Evolutionary conservation across 164 flowering plant genomes (phyloP).

Genomic region (Warburgia ugandensis): DNA sequence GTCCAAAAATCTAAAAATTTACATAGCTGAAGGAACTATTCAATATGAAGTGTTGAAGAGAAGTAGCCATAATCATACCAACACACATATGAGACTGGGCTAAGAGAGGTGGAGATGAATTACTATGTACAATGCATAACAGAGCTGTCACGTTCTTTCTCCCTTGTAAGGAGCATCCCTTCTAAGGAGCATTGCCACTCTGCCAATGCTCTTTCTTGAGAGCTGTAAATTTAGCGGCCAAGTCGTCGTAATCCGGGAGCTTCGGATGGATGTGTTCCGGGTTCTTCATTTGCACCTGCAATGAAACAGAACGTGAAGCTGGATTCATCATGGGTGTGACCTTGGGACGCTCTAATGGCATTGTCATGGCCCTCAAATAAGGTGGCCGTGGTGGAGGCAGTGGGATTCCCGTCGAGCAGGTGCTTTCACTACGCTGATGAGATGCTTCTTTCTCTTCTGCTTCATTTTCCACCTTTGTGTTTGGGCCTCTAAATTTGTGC

Average conservation of each 20-base stretch:
- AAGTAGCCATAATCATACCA: too few species aligned
- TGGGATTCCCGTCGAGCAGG: conserved; percentile 8
- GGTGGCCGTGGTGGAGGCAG: conserved; percentile 16
- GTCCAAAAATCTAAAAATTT: too few species aligned
- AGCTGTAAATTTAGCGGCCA: conserved; percentile 56
- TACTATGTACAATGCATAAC: too few species aligned
- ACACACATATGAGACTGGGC: too few species aligned
- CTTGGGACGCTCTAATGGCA: conserved; percentile 46
- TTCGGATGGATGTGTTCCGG: conserved; percentile 66
- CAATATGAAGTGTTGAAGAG: too few species aligned
- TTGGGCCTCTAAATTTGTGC: not conserved
- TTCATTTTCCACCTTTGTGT: not conserved
- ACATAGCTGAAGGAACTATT: too few species aligned
- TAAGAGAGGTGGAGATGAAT: too few species aligned
- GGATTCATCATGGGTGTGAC: conserved; percentile 4
- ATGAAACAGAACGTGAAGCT: conserved; percentile 29
- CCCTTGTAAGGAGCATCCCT: too few species aligned
- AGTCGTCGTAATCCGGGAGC: conserved; percentile 72
- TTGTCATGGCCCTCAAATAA: conserved; percentile 44
- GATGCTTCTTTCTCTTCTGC: conserved; percentile 8
- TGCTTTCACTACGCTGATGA: conserved; percentile 1
- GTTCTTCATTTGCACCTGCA: conserved; percentile 16
- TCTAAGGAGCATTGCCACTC: not conserved
- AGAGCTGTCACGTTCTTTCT: too few species aligned
- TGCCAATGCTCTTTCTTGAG: conserved; percentile 38